Evolutionary conservation across 1,284 basidiomycete genomes (phyloP).

Genomic region (Boletus subluridellus): DNA sequence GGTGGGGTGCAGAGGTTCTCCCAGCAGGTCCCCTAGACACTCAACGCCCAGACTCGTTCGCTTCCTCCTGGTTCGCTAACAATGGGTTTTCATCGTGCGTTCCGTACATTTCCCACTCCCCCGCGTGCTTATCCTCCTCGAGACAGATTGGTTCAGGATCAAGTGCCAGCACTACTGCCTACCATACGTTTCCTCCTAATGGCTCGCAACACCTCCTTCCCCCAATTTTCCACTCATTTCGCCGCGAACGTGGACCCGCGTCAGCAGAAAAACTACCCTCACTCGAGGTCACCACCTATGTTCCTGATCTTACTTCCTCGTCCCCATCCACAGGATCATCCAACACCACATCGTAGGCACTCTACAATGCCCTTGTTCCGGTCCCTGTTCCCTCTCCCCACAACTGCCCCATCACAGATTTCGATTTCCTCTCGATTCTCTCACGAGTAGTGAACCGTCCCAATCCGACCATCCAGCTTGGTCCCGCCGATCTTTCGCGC

Average conservation of each 20-base stretch:
- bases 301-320: background rate
- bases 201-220: too few species aligned
- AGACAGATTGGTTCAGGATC: too few species aligned
- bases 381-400: background rate
- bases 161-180: too few species aligned
- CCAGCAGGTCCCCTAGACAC: conserved; percentile 44
- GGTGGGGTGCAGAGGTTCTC: conserved; percentile 72
- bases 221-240: too few species aligned
- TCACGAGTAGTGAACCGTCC: too few species aligned
- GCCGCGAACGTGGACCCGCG: too few species aligned
- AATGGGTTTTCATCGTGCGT: conserved; percentile 39
- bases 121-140: conserved; percentile 12
- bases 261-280: conserved; percentile 2
- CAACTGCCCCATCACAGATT: too few species aligned
- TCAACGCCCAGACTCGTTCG: conserved; percentile 30
- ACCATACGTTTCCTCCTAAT: too few species aligned
- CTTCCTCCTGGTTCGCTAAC: conserved; percentile 50
- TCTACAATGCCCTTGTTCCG: conserved; percentile 8
- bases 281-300: background rate
- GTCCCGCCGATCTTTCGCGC: too few species aligned
- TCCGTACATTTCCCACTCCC: conserved; percentile 3
- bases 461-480: too few species aligned
- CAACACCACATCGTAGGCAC: conserved; percentile 3
- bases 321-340: background rate
- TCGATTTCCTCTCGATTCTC: too few species aligned